Evolutionary conservation across 768 basidiomycete species (phyloP).

Genomic region (Naganishia friedmannii): DNA sequence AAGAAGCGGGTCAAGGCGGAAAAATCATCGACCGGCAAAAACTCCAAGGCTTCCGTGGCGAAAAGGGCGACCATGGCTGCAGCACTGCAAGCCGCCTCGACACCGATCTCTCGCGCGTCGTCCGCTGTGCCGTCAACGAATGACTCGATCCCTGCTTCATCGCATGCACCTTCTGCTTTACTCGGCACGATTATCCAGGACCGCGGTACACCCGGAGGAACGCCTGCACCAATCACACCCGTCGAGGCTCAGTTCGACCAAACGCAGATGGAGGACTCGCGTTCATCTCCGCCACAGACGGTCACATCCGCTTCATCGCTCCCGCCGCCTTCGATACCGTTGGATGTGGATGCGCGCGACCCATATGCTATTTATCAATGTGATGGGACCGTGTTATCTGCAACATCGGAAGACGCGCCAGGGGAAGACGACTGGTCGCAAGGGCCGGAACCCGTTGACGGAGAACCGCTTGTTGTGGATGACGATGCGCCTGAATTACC

Average conservation of each 20-base stretch:
- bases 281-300: neutral
- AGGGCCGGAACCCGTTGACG: neutral
- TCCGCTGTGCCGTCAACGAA: slow-evolving; percentile 4
- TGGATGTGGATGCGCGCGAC: neutral
- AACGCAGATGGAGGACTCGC: neutral
- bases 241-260: neutral
- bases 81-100: slow-evolving; percentile 5
- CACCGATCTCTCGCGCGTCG: slow-evolving; percentile 6
- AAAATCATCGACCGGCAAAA: neutral
- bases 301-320: neutral
- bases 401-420: slow-evolving; percentile 9
- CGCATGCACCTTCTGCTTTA: neutral
- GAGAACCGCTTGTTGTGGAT: neutral
- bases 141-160: slow-evolving; percentile 7
- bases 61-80: slow-evolving; percentile 15
- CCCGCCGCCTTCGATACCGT: neutral
- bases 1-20: slow-evolving; percentile 22
- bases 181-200: slow-evolving; percentile 21
- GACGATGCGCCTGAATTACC: slow-evolving; percentile 13
- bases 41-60: neutral
- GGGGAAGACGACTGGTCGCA: slow-evolving; percentile 17
- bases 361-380: slow-evolving; percentile 2
- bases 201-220: slow-evolving; percentile 2
- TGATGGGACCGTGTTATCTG: neutral
- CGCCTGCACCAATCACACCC: slow-evolving; percentile 11